Percentiles rank a stretch among this genome's conserved stretches.
phyloP scores from a whole-genome alignment of 352 stramenopile species.

The Phytopythium boreale region DNA sequence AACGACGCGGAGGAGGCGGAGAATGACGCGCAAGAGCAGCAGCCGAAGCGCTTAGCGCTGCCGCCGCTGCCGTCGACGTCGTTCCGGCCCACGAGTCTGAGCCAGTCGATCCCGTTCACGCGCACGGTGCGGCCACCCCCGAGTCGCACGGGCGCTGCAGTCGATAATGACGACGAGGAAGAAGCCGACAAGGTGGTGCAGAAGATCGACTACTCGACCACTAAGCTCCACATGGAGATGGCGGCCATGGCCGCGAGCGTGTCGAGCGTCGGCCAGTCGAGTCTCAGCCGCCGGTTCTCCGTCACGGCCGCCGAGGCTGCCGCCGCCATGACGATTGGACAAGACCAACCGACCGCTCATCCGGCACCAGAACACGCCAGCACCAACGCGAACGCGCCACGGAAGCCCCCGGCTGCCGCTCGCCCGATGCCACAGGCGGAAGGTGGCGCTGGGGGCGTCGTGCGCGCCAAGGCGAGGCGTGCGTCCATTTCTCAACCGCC shows the following conservation, averaged over 20 bases:
- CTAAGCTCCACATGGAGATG: constrained; percentile 83
- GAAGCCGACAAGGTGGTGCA: constrained; percentile 40
- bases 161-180: constrained; percentile 38
- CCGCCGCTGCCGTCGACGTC: constrained; percentile 61
- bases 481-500: constrained; percentile 26
- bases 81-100: constrained; percentile 69
- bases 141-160: constrained; percentile 13
- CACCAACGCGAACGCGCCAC: not conserved
- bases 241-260: constrained; percentile 78
- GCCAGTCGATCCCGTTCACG: constrained; percentile 76
- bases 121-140: constrained; percentile 16
- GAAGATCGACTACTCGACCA: constrained; percentile 68
- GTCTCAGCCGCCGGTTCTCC: constrained; percentile 67
- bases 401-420: not conserved
- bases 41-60: constrained; percentile 10
- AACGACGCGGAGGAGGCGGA: constrained; percentile 2
- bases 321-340: constrained; percentile 17
- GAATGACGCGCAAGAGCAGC: not conserved
- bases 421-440: not conserved
- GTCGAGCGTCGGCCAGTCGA: constrained; percentile 69
- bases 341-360: not conserved
- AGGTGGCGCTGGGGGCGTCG: constrained; percentile 10
- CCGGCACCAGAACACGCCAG: not conserved
- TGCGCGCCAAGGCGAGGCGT: constrained; percentile 24
- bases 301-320: constrained; percentile 38